phyloP scores from a whole-genome alignment of 2,329 filamentous ascomycete species.

The Sporothrix brasiliensis region DNA sequence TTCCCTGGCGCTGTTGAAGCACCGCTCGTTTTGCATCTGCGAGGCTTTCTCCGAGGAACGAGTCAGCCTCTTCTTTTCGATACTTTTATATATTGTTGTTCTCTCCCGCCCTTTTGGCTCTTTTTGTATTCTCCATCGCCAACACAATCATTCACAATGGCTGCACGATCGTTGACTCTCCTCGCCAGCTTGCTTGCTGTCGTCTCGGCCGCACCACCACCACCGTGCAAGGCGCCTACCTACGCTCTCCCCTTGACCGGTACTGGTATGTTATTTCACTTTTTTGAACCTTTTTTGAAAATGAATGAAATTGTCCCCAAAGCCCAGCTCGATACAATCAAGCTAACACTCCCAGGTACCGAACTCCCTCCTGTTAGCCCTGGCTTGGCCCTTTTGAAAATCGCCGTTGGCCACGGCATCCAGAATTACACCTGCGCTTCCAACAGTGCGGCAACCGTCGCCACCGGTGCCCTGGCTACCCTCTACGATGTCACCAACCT shows the following conservation, averaged over 20 bases:
- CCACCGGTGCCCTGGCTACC: conserved; percentile 59
- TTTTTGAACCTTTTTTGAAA: conserved; percentile 12
- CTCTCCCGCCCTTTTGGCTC: neutral
- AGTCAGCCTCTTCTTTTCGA: neutral
- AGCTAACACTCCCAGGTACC: conserved; percentile 39
- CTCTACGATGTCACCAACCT: conserved; percentile 60
- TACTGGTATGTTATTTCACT: conserved; percentile 40
- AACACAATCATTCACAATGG: conserved; percentile 28
- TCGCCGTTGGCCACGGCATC: conserved; percentile 65
- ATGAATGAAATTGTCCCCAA: neutral
- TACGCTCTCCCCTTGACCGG: conserved; percentile 40
- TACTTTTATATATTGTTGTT: conserved; percentile 19
- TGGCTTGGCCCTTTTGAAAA: conserved; percentile 52
- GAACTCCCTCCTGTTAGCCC: conserved; percentile 51
- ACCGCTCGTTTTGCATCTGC: neutral
- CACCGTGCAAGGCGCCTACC: conserved; percentile 34
- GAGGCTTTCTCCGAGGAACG: neutral
- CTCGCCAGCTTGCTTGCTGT: conserved; percentile 34
- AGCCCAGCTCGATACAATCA: no score
- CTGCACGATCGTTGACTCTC: conserved; percentile 29
- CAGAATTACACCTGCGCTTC: conserved; percentile 68
- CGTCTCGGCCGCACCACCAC: conserved; percentile 34
- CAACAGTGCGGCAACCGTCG: conserved; percentile 42
- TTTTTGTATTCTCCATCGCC: conserved; percentile 11
- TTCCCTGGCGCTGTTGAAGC: conserved; percentile 26